Evolutionary conservation across 148 eudicot genomes (phyloP).

Genomic region (Rhododendron kiyosumense): DNA sequence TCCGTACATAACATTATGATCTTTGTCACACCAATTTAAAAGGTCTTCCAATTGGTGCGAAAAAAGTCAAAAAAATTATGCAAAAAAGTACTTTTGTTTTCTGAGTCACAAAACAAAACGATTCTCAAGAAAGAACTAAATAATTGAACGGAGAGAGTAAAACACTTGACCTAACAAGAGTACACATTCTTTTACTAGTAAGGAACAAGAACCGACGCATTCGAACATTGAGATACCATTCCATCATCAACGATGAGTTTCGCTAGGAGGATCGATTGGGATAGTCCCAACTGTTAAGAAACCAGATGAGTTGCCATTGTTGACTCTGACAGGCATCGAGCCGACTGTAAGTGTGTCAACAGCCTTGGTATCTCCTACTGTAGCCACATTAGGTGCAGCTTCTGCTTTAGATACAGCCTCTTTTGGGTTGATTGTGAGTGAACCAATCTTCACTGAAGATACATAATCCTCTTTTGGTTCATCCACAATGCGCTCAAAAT

Average conservation of each 20-base stretch:
- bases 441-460: conserved; percentile 51
- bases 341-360: conserved; percentile 64
- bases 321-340: conserved; percentile 68
- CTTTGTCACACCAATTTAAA: too few relatives aligned
- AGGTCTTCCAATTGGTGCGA: too few relatives aligned
- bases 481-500: conserved; percentile 12
- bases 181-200: background rate
- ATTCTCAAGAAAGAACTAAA: background rate
- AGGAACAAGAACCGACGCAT: background rate
- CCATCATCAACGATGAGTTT: conserved; percentile 1
- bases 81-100: background rate
- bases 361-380: conserved; percentile 13
- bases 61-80: too few relatives aligned
- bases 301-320: conserved; percentile 40
- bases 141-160: background rate
- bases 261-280: conserved; percentile 57
- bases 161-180: background rate
- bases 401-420: conserved; percentile 25
- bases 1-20: too few relatives aligned
- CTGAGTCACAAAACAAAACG: background rate
- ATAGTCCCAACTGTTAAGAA: conserved; percentile 72
- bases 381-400: conserved; percentile 13
- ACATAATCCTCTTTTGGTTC: conserved; percentile 26
- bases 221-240: background rate
- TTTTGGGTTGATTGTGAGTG: conserved; percentile 53